phyloP scores from a whole-genome alignment of 2,329 filamentous ascomycete genomes.

The Ceratocystis ficicola region DNA sequence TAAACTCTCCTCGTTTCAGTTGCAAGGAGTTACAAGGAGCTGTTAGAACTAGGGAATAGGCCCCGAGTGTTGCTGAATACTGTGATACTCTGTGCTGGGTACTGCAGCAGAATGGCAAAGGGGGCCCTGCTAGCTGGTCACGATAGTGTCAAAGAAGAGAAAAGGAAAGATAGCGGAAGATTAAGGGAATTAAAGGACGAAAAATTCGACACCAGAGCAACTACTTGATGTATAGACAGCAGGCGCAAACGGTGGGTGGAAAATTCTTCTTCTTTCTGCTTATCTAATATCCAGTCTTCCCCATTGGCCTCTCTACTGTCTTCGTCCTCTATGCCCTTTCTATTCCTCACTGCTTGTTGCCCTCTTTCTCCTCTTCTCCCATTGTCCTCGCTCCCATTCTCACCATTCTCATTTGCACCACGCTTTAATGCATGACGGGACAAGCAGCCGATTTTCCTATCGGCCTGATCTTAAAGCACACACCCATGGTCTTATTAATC shows the following conservation, averaged over 20 bases:
- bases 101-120: conserved; percentile 2
- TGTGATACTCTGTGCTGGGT: not conserved
- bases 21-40: not conserved
- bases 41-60: conserved; percentile 4
- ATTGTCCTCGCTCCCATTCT: not conserved
- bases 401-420: not conserved
- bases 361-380: not conserved
- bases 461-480: not conserved
- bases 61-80: not conserved
- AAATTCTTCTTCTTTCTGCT: too few relatives aligned
- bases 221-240: too few relatives aligned
- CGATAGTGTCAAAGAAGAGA: not conserved
- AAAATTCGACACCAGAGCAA: not conserved
- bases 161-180: not conserved
- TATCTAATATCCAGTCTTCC: too few relatives aligned
- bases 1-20: conserved; percentile 11
- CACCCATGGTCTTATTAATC: conserved; percentile 3
- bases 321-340: too few relatives aligned
- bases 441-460: conserved; percentile 5
- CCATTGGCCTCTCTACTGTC: too few relatives aligned
- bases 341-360: not conserved
- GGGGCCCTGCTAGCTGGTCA: not conserved
- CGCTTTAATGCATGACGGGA: conserved; percentile 1
- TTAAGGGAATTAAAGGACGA: not conserved
- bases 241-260: too few relatives aligned